Base-by-base conservation (phyloP, 495 filamentous ascomycete species). In the Staphylotrichum longicolle region DNA sequence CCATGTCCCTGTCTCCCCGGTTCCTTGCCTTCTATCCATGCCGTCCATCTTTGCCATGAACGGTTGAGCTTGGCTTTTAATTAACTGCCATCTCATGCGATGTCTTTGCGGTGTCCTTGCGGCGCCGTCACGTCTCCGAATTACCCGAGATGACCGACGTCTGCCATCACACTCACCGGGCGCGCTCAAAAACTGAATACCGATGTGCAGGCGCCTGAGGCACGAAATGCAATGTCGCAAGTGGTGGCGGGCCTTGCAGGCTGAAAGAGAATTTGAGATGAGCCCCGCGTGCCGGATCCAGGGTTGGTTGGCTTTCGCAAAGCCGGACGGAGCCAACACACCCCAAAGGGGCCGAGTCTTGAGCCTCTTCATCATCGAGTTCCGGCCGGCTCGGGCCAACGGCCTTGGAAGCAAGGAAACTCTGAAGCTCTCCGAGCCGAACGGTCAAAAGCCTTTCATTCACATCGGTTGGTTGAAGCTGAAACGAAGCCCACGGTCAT, bases 131-230 rank as follows among this genome's bases (percentile, higher is more conserved):
- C 10, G 33, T 32, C 46, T 4, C 57, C 37, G 27, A 34, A 58
- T 42, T 58, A 42, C 57, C 57, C 57, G 57, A 44, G 37, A 58
- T 58, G 57, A 42, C 57, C 46, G 37, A 51, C 9, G 3, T 7
- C 42, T 27, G 12, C 8, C 0, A 49, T 45, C 47, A 59, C 27
- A 30, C 15, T 7, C 20, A 1, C 20, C 30, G 54, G 20, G 56
- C 2, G 30, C 40, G 20, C 20, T 27, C 1, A 27, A 27, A 27
- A 27, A 27, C 20, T 27, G 20, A 51, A 51, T 51, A 34, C 34
- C 37, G 46, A 30, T 9, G 15, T 40, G 57, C 37, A 34, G 20
- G 20, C 3, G 20, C 37, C n/a, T 42, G 55, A 48, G 32, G 15
- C 53, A 44, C 35, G 11, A 20, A 32, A 12, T 15, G 11, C 45